These are phyloP conservation scores for Colletotrichum sp. DNA, from an alignment of 2,329 filamentous ascomycete species.

Conservation along the genomic window DNA sequence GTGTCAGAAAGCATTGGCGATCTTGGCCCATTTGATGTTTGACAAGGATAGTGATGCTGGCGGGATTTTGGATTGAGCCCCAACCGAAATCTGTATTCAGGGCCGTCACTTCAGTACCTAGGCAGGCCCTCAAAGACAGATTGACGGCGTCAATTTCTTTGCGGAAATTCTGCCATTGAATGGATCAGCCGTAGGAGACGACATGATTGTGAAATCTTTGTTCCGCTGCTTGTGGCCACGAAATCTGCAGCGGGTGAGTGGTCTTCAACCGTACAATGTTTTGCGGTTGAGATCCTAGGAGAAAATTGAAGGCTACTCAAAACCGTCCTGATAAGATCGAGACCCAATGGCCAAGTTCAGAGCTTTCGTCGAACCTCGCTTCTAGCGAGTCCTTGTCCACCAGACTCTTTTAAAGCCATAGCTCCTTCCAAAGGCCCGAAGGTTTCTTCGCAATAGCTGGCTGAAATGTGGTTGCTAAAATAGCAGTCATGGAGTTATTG, in stretches of 20 bases:
- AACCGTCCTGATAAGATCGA: background rate
- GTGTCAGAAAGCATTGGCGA: background rate
- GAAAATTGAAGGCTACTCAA: too few species aligned
- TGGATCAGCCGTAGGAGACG: background rate
- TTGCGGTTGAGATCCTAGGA: background rate
- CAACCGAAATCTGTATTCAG: background rate
- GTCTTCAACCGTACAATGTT: background rate
- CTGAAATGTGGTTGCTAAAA: too few species aligned
- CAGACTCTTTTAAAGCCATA: background rate
- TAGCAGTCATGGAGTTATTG: too few species aligned
- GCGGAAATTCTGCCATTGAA: background rate
- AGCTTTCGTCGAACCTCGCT: too few species aligned
- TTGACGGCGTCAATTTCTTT: too few species aligned
- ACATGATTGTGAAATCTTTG: background rate
- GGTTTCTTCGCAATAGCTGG: too few species aligned
- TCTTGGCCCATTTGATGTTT: background rate
- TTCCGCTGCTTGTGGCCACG: background rate
- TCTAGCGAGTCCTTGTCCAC: too few species aligned
- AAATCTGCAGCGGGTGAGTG: background rate
- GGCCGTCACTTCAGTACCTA: background rate
- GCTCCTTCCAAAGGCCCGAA: too few species aligned
- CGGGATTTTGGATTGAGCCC: background rate
- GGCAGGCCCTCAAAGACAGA: background rate
- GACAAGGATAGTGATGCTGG: background rate
- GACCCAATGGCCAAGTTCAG: background rate